Base-by-base conservation (phyloP, 371 early-diverging fungal species). In the Rhizopus stolonifer region DNA sequence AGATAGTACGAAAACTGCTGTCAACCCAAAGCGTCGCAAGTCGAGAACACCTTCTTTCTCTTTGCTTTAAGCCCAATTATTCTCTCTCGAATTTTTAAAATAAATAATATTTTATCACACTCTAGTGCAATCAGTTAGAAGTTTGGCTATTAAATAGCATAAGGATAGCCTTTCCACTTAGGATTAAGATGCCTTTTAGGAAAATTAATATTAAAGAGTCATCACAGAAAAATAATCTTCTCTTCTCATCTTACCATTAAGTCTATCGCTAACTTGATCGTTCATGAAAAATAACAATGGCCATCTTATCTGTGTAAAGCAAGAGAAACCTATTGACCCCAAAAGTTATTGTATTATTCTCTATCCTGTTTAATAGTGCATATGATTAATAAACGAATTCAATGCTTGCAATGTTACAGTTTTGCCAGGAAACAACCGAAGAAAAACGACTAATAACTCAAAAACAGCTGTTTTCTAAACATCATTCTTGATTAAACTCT, bases 371-470 rank as follows among this genome's bases (percentile, higher is more conserved):
- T 47, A 49, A 49, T 48, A 49, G 48, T 34, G 22, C 56, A 49
- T 56, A 56, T 49, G 49, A 56, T 47, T 56, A 43, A 56, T 56
- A 49, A 49, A 49, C 44, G 44, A 49, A 49, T 5, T 49, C 40
- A 49, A 56, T 56, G n/a, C 44, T 56, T 43, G 56, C 32, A 43
- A 17, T 13, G 56, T 33, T 17, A 56, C 56, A 47, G 49, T 22
- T 56, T 42, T 56, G 49, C 7, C n/a, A 43, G 56, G 49, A 56
- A 56, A 56, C 49, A 56, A 15, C 42, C 32, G 21, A 49, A 56
- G 34, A 56, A 56, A 56, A 56, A 17, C 42, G 49, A 56, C 40
- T 43, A 10, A 11, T 43, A 48, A 56, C 33, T 33, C 44, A 25
- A 49, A 56, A 56, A 49, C 29, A 18, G n/a, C 44, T 56, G 43